Evolutionary conservation across 257 asterid genomes (phyloP).

Genomic region (Solanum boliviense): DNA sequence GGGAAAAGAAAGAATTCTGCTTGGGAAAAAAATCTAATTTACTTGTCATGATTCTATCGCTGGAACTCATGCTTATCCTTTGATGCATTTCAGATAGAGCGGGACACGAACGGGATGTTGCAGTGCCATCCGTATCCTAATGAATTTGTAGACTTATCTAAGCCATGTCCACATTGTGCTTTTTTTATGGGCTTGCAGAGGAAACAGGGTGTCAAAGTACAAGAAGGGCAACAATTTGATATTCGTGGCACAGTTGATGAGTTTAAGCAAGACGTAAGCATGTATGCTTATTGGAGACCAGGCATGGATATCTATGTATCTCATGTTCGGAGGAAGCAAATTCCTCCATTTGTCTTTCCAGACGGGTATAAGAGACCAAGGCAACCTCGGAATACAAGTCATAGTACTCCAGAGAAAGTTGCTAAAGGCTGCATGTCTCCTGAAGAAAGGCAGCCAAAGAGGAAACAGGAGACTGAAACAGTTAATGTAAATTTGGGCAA

Average conservation of each 20-base stretch:
- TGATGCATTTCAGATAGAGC: conserved; percentile 20
- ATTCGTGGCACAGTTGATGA: conserved; percentile 25
- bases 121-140: conserved; percentile 36
- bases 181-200: conserved; percentile 32
- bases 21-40: background rate
- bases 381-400: background rate
- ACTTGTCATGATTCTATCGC: background rate
- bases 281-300: conserved; percentile 20
- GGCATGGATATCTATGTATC: conserved; percentile 25
- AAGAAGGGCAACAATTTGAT: conserved; percentile 29
- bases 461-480: background rate
- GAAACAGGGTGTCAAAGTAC: conserved; percentile 18
- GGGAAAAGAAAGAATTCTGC: background rate
- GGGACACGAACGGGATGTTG: conserved; percentile 23
- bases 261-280: conserved; percentile 21
- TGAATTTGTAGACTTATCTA: conserved; percentile 22
- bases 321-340: conserved; percentile 23
- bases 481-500: background rate
- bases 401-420: conserved; percentile 1
- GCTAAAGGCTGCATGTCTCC: conserved; percentile 1
- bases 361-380: conserved; percentile 15
- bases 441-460: background rate
- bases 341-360: conserved; percentile 27
- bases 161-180: conserved; percentile 17
- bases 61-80: background rate